Evolutionary conservation across 306 rosid genomes (phyloP), one percentile per base, ranked within the genome.

Genomic region (Acacia confusa): DNA sequence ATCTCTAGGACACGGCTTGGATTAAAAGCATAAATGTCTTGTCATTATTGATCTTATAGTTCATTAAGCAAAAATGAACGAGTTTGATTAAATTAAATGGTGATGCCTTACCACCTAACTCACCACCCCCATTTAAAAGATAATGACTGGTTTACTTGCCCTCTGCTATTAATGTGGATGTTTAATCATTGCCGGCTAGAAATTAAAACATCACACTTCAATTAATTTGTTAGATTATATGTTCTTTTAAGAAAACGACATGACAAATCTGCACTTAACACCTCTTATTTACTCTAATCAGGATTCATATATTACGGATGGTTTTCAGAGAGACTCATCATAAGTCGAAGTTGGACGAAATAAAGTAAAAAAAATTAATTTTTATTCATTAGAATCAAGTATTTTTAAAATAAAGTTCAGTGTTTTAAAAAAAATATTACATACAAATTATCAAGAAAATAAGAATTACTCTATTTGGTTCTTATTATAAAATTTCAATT

Each of bases 1-100:
- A 65, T 82, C 70, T 40, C 44, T 65, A 72, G 79, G 45, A 3
- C 65, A 71, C 82, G 78, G 75, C 83, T 87, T 82, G 61, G 73
- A 80, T 76, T 70, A 34, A 82, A 84, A 81, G 81, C 65, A 40
- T 25, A 32, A 43, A 12, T 81, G 75, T 79, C 74, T 78, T 55
- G 52, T 82, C 81, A 79, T 41, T 16, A 70, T 66, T 30, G 83
- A 77, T 58, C 41, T 79, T 74, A 63, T 24, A 53, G 61, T 36
- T 72, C 52, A 77, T 67, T 70, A 70, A 85, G 82, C 79, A 52
- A 53, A 36, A 70, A 47, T 47, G 64, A 74, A 43, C 27, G 19
- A 28, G 43, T 41, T 47, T 71, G 68, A 30, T 76, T 84, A 72
- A 64, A 77, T 48, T 43, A 48, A 52, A 55, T 25, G 16, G 20